Evolutionary conservation across 2,329 filamentous ascomycete species (phyloP), one percentile per base, ranked within the genome.

Genomic region (Stagonosporopsis cucurbitacearum): DNA sequence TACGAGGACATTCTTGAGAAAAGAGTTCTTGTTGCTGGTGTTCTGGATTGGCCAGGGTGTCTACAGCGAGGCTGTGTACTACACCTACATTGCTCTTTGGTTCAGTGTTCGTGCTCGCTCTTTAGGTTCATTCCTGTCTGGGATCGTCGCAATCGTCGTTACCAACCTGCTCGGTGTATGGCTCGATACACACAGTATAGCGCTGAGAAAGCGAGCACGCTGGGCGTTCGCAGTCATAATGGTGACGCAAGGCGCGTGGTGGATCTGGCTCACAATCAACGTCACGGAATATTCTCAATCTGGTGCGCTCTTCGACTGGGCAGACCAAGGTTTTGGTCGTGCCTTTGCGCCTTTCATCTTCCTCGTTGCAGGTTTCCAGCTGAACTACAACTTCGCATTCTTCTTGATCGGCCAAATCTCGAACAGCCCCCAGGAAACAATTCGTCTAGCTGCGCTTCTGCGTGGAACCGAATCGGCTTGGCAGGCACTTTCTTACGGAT

Each of bases 351-450:
- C 89, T 9, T 90, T 87, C 70, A 65, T 91, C 6, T 84, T 90
- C 65, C 81, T 88, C 64, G 84, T 85, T 0, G 72, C 84, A 19
- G 84, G 86, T 0, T 90, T 90, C 66, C 87, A 90, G 72, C 60
- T 89, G 6, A 90, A 90, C 69, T 91, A 90, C 68, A 79, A 90
- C 64, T 90, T 85, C 66, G 73, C 89, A 79, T 89, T 89, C 74
- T 90, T 90, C 62, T 77, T 90, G 55, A 82, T 90, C 11, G 82
- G 84, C 13, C 86, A 89, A 60, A 70, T 91, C 3, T 86, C 88
- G 2, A 72, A 78, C 2, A 78, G 80, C 5, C 79, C 88, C 35
- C 80, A 81, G 33, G 86, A 90, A 60, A 81, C 89, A 1, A 81
- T 91, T 28, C 82, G 88, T 1, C 85, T 87, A 62, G 82, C 88